A percentile compares a stretch with the other conserved stretches of the same genome.
Conservation (phyloP, 257 asterid genomes). For the Rauvolfia tetraphylla region DNA sequence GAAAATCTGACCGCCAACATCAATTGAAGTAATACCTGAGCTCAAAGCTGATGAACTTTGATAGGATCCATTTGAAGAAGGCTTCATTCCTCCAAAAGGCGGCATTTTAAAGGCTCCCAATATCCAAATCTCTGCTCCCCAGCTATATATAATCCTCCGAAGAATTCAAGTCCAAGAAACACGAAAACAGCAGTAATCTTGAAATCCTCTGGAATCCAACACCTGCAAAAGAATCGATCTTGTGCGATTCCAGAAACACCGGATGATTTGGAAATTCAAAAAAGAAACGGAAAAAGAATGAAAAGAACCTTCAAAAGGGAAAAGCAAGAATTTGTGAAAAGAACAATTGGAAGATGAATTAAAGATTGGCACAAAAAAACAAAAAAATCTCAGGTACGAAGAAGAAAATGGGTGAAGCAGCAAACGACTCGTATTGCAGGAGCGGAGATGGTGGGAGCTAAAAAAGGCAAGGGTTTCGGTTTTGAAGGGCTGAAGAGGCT, state of each 20-base stretch:
- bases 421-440: neutral
- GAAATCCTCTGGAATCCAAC: neutral
- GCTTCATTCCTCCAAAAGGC: conserved; percentile 47
- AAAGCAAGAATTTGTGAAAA: no score
- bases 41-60: conserved; percentile 30
- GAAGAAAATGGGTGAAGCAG: neutral
- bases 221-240: conserved; percentile 7
- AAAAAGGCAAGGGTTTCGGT: neutral
- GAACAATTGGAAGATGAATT: no score
- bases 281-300: neutral
- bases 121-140: neutral
- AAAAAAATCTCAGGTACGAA: neutral
- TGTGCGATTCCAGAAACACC: neutral
- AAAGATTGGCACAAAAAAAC: neutral
- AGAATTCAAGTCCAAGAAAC: neutral
- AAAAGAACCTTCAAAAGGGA: neutral
- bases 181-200: neutral
- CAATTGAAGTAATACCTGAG: conserved; percentile 63
- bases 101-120: conserved; percentile 46
- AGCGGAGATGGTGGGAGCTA: no score
- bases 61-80: conserved; percentile 26
- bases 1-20: conserved; percentile 90
- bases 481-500: conserved; percentile 5
- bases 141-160: neutral
- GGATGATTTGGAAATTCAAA: neutral